phyloP scores from a whole-genome alignment of 352 stramenopile genomes.

The Pythium coloratum region DNA sequence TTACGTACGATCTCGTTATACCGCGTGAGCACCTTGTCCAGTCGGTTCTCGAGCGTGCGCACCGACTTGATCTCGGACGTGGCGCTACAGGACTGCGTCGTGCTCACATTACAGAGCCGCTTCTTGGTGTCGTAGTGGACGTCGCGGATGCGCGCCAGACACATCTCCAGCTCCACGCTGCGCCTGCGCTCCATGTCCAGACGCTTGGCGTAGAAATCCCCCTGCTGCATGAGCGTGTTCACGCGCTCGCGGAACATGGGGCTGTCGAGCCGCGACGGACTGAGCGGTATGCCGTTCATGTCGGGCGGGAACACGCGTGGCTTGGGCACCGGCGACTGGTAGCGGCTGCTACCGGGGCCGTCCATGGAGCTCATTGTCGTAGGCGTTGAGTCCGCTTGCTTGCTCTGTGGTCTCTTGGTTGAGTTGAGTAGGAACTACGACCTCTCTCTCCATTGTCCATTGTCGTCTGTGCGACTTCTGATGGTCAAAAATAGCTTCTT shows the following conservation, averaged over 20 bases:
- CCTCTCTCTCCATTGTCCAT: background rate
- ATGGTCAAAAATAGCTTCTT: conserved; percentile 13
- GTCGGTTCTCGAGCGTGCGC: conserved; percentile 74
- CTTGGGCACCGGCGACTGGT: conserved; percentile 25
- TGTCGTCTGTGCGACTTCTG: background rate
- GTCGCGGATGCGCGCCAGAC: conserved; percentile 32
- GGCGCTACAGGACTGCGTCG: conserved; percentile 43
- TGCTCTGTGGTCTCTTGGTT: background rate
- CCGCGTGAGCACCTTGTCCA: conserved; percentile 83
- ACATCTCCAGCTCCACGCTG: conserved; percentile 48
- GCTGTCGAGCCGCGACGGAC: conserved; percentile 68
- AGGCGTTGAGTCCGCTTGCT: background rate
- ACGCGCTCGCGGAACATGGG: conserved; percentile 72
- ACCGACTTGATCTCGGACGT: conserved; percentile 64
- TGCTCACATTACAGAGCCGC: conserved; percentile 47
- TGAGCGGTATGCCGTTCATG: conserved; percentile 53
- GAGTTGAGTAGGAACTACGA: background rate
- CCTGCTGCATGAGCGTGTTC: conserved; percentile 66
- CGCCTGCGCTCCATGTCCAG: conserved; percentile 62
- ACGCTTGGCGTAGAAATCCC: conserved; percentile 70
- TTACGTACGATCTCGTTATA: conserved; percentile 72
- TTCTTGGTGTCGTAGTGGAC: conserved; percentile 60
- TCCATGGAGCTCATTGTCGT: conserved; percentile 12
- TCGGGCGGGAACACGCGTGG: conserved; percentile 60
- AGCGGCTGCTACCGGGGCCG: conserved; percentile 14